Conservation (phyloP, 179 eudicot genomes). For the Spinacia oleracea region DNA sequence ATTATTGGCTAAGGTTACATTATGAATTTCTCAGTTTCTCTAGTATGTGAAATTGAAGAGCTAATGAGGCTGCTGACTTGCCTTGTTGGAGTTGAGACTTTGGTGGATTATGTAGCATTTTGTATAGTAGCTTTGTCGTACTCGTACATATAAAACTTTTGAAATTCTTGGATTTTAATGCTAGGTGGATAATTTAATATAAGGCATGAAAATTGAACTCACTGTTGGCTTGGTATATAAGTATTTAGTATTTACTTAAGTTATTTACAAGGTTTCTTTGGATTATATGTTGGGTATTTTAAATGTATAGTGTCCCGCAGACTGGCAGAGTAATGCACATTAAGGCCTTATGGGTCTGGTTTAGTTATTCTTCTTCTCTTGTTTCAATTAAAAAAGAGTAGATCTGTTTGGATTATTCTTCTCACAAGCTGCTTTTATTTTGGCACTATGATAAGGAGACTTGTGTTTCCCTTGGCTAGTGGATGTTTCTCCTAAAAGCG, state of each 20-base stretch:
- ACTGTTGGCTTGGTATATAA: background rate
- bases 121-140: background rate
- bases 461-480: background rate
- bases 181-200: background rate
- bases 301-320: background rate
- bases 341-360: background rate
- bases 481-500: background rate
- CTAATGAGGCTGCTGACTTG: background rate
- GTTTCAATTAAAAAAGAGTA: background rate
- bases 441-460: background rate
- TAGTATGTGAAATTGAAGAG: background rate
- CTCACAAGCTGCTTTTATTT: background rate
- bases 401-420: background rate
- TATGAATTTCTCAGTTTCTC: background rate
- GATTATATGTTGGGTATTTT: background rate
- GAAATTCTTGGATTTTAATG: background rate
- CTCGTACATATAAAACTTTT: background rate
- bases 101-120: background rate
- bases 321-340: background rate
- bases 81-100: background rate
- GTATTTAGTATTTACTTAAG: too few relatives aligned
- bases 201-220: background rate
- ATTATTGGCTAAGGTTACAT: background rate
- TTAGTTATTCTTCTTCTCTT: background rate
- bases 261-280: background rate